These are phyloP conservation scores for Lachancea mirantina DNA, from an alignment of 805 yeast species.

Conservation along the genomic window DNA sequence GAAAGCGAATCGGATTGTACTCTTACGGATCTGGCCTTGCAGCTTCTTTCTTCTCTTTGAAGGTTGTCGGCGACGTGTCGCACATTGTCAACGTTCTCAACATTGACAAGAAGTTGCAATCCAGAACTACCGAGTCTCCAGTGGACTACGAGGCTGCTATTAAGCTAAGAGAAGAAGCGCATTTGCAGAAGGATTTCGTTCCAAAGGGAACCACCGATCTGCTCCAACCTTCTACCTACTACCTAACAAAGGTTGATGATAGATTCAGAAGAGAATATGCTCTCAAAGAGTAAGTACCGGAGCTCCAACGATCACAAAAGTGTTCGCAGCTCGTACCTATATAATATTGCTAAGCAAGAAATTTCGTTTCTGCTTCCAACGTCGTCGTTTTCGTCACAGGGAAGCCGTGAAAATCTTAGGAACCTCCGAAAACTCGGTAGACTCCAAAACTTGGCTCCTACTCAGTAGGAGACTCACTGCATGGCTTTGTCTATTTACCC, in stretches of 20 bases:
- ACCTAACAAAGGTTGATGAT: conserved; percentile 77
- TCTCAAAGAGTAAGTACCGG: conserved; percentile 44
- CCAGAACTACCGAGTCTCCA: conserved; percentile 65
- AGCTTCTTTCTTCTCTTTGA: conserved; percentile 73
- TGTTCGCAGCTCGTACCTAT: too few relatives aligned
- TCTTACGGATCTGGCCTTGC: conserved; percentile 99
- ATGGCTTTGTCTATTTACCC: too few relatives aligned
- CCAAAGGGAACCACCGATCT: conserved; percentile 76
- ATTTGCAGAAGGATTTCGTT: conserved; percentile 66
- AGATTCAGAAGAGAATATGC: conserved; percentile 79
- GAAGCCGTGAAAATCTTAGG: too few relatives aligned
- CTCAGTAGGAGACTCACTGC: too few relatives aligned
- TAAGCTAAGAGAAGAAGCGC: conserved; percentile 81
- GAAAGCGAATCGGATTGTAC: conserved; percentile 83
- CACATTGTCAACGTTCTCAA: conserved; percentile 57
- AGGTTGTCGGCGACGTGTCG: conserved; percentile 74
- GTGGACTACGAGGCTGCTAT: conserved; percentile 75
- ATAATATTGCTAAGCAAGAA: too few relatives aligned
- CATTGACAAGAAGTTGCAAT: conserved; percentile 57
- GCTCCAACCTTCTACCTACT: conserved; percentile 71
- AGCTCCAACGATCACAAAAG: too few relatives aligned
- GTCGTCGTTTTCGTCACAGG: too few relatives aligned
- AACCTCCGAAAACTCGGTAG: too few relatives aligned
- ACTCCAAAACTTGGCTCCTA: too few relatives aligned
- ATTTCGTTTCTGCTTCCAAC: too few relatives aligned